A percentile compares a stretch with the other conserved stretches of the same genome.
Conservation (phyloP, 345 rosid genomes). For the Gossypium thurberi region DNA sequence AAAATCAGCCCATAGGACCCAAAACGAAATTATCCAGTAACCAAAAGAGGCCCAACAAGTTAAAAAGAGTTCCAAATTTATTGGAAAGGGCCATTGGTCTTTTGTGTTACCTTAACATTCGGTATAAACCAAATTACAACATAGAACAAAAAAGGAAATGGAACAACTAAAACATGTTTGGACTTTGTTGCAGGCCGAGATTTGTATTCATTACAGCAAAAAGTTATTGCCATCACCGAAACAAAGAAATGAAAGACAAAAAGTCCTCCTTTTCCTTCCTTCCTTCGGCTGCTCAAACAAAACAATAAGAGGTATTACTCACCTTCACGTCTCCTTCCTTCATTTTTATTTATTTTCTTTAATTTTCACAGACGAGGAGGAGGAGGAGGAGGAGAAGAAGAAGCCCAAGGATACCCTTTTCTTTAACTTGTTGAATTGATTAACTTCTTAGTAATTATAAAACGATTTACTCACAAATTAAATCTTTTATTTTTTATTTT, state of each 20-base stretch:
- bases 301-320: constrained; percentile 12
- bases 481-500: constrained; percentile 25
- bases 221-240: background rate
- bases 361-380: background rate
- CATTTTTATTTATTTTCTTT: background rate
- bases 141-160: background rate
- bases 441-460: background rate
- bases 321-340: constrained; percentile 13
- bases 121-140: background rate
- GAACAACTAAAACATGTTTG: background rate
- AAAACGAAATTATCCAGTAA: background rate
- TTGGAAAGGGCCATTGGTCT: background rate
- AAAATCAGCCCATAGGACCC: background rate
- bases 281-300: background rate
- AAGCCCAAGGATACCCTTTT: background rate
- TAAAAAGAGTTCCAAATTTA: background rate
- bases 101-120: background rate
- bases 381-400: background rate
- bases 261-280: background rate
- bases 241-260: background rate
- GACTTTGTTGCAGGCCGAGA: background rate
- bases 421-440: constrained; percentile 5
- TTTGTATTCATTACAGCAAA: background rate
- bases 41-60: background rate
- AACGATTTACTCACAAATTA: background rate